Percentiles rank a stretch among this genome's conserved stretches.
Evolutionary conservation across 768 basidiomycete species (phyloP).

Genomic region (Tricholoma sp.): DNA sequence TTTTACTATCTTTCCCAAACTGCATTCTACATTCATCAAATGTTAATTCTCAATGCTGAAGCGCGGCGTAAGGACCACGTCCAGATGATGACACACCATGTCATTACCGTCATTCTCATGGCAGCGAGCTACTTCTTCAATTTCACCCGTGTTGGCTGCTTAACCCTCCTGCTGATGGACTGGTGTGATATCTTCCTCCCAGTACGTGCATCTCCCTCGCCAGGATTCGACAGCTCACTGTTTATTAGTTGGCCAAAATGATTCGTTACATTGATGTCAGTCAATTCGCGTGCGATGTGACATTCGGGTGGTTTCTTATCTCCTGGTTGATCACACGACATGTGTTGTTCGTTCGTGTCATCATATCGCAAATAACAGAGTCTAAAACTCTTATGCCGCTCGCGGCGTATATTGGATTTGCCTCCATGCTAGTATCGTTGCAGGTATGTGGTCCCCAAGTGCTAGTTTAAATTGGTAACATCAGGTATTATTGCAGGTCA

Average conservation of each 20-base stretch:
- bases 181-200: conserved; percentile 90
- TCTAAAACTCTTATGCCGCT: conserved; percentile 42
- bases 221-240: conserved; percentile 4
- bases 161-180: conserved; percentile 93
- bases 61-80: conserved; percentile 86
- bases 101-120: conserved; percentile 83
- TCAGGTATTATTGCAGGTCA: conserved; percentile 34
- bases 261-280: conserved; percentile 72
- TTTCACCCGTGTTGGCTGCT: conserved; percentile 84
- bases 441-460: conserved; percentile 43
- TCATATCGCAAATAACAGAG: conserved; percentile 57
- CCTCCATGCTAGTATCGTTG: conserved; percentile 47
- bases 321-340: conserved; percentile 93
- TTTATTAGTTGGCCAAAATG: conserved; percentile 84
- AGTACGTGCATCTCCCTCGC: conserved; percentile 42
- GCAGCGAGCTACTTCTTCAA: conserved; percentile 73
- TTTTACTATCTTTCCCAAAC: conserved; percentile 84
- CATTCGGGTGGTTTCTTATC: conserved; percentile 78
- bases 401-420: conserved; percentile 43
- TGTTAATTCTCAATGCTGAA: conserved; percentile 90
- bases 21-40: conserved; percentile 89
- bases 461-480: conserved; percentile 7
- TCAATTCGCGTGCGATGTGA: conserved; percentile 60
- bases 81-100: conserved; percentile 96
- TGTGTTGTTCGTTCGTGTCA: conserved; percentile 68